Conservation (phyloP, 2,329 filamentous ascomycete genomes). For the Cladophialophora immunda region DNA sequence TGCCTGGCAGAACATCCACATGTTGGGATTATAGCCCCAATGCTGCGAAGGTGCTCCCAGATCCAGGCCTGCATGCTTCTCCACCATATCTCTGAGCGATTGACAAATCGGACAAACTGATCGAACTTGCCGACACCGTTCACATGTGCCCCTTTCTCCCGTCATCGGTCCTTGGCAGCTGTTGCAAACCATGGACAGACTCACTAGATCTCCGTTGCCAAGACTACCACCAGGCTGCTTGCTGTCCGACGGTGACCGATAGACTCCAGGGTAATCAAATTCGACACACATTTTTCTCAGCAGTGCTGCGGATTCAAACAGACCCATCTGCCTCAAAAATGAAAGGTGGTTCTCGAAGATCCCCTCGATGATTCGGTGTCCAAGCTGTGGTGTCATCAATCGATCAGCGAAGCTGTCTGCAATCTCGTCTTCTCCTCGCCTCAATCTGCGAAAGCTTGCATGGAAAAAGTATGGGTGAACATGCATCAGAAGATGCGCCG, state of each 20-base stretch:
- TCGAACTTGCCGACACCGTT: slow-evolving; percentile 31
- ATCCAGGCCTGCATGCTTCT: neutral
- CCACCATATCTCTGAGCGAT: slow-evolving; percentile 19
- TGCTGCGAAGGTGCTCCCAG: neutral
- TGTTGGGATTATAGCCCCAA: slow-evolving; percentile 33
- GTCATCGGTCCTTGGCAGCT: slow-evolving; percentile 34
- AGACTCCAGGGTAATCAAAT: slow-evolving; percentile 32
- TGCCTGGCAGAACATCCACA: slow-evolving; percentile 67
- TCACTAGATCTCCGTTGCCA: slow-evolving; percentile 25
- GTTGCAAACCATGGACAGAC: slow-evolving; percentile 31
- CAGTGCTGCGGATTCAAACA: slow-evolving; percentile 55
- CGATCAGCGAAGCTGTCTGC: slow-evolving; percentile 35
- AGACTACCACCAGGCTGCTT: slow-evolving; percentile 28
- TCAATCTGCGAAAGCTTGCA: slow-evolving; percentile 30
- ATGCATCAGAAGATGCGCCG: slow-evolving; percentile 57
- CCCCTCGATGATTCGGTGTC: slow-evolving; percentile 52
- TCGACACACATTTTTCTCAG: slow-evolving; percentile 61
- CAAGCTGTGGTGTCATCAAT: slow-evolving; percentile 53
- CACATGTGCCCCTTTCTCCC: slow-evolving; percentile 31
- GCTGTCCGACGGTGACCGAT: slow-evolving; percentile 7
- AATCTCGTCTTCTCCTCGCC: neutral
- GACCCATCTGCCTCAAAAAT: slow-evolving; percentile 55
- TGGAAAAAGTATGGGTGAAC: slow-evolving; percentile 54
- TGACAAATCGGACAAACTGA: slow-evolving; percentile 62
- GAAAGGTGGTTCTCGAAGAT: slow-evolving; percentile 67